Conservation (phyloP, 2,329 filamentous ascomycete species). For the Phoma sp. region DNA sequence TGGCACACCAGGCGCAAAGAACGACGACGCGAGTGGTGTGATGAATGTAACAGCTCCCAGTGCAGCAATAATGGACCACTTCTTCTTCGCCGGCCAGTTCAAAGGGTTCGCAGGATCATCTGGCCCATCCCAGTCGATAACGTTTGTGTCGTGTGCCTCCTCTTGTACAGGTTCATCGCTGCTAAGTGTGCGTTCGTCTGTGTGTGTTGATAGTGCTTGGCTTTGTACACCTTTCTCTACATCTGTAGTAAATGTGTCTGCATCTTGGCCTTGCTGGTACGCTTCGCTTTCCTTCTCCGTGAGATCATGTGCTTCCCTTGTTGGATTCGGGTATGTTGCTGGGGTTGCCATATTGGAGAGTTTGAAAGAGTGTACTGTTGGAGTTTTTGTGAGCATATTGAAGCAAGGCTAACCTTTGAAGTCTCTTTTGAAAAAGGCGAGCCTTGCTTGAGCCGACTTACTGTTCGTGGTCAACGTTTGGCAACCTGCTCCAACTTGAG, state of each 20-base stretch:
- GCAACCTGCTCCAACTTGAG: neutral
- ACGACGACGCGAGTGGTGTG: conserved; percentile 49
- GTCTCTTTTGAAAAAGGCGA: too few species aligned
- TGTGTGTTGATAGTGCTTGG: conserved; percentile 32
- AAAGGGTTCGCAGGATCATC: conserved; percentile 50
- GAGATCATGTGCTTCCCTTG: conserved; percentile 27
- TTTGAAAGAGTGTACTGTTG: neutral
- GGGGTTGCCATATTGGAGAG: conserved; percentile 32
- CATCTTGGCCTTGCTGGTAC: conserved; percentile 39
- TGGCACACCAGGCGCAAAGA: conserved; percentile 68
- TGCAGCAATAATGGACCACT: conserved; percentile 47
- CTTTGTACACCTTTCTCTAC: conserved; percentile 39
- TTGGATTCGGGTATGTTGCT: conserved; percentile 24
- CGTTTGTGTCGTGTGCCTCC: conserved; percentile 33
- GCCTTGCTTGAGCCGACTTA: neutral
- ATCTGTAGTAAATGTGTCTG: conserved; percentile 33
- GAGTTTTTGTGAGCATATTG: neutral
- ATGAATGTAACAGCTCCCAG: conserved; percentile 48
- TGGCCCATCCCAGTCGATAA: conserved; percentile 46
- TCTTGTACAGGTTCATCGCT: conserved; percentile 13
- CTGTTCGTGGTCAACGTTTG: neutral
- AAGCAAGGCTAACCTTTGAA: neutral
- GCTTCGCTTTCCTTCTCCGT: conserved; percentile 31
- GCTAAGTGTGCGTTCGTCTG: conserved; percentile 35
- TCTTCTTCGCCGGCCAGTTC: conserved; percentile 48